phyloP scores from a whole-genome alignment of 2,329 filamentous ascomycete genomes.

The Botrytis fragariae region DNA sequence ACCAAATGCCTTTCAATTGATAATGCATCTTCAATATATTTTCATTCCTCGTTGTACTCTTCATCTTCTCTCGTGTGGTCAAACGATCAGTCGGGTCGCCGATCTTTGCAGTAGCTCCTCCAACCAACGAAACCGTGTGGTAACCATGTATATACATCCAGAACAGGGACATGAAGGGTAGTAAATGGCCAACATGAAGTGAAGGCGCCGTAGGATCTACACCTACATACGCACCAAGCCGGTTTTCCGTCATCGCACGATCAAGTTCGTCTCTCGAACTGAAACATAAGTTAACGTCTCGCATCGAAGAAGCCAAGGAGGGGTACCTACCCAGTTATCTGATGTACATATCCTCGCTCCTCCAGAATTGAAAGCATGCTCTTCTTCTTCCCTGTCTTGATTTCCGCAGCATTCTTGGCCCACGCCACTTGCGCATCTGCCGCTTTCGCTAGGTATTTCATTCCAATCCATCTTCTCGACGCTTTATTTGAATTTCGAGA shows the following conservation, averaged over 20 bases:
- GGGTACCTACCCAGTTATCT: constrained; percentile 64
- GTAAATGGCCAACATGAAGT: constrained; percentile 75
- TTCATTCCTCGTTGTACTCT: constrained; percentile 52
- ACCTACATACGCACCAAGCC: constrained; percentile 74
- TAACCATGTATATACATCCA: constrained; percentile 80
- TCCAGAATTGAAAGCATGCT: constrained; percentile 64
- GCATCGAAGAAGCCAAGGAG: neutral
- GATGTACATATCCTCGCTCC: constrained; percentile 71
- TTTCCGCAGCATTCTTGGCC: constrained; percentile 47
- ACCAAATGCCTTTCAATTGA: constrained; percentile 71
- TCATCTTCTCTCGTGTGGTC: constrained; percentile 55
- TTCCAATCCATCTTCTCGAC: constrained; percentile 33
- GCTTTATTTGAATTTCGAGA: constrained; percentile 19
- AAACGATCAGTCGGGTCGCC: constrained; percentile 75
- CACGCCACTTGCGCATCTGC: constrained; percentile 44
- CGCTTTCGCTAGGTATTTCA: constrained; percentile 40
- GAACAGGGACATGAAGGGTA: constrained; percentile 80
- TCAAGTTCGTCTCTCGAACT: constrained; percentile 52
- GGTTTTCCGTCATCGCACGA: constrained; percentile 60
- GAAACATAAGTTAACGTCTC: constrained; percentile 23
- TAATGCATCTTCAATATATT: constrained; percentile 68
- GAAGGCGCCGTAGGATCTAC: constrained; percentile 80
- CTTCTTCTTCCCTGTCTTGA: constrained; percentile 49
- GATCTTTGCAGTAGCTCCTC: constrained; percentile 72
- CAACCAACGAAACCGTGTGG: constrained; percentile 63